Percentiles rank a stretch among this genome's conserved stretches.
These are phyloP conservation scores for Leishmania lainsoni DNA, from an alignment of 208 protist genomes.

Conservation along the genomic window DNA sequence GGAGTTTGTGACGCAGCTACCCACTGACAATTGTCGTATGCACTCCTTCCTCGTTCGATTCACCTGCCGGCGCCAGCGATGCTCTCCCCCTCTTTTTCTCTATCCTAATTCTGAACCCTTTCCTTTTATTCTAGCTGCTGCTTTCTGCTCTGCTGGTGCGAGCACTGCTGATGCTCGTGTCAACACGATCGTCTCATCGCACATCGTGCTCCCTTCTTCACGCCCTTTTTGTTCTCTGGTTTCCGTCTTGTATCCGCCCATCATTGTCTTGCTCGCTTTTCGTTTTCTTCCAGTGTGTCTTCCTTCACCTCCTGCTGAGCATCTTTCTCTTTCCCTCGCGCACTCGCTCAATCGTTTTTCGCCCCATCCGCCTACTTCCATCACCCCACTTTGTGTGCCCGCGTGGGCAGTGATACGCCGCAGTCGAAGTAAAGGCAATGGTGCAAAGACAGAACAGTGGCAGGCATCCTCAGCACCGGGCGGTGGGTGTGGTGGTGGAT, in stretches of 20 bases:
- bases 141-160: neutral
- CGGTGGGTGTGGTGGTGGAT: neutral
- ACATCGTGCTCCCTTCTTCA: neutral
- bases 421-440: neutral
- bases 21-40: neutral
- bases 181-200: neutral
- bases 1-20: neutral
- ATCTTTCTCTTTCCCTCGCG: neutral
- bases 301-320: neutral
- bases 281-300: neutral
- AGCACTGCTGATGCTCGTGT: neutral
- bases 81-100: neutral
- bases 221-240: neutral
- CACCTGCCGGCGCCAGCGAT: neutral
- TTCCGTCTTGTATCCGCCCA: neutral
- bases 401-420: neutral
- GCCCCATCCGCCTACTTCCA: neutral
- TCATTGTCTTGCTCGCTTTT: neutral
- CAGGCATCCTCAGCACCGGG: neutral
- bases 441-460: neutral
- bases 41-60: neutral
- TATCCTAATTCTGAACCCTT: neutral
- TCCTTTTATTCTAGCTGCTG: too few relatives aligned
- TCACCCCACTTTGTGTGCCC: neutral
- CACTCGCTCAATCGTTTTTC: neutral